Evolutionary conservation across 2,329 filamentous ascomycete species (phyloP), one percentile per base, ranked within the genome.

Genomic region (Monilinia laxa): DNA sequence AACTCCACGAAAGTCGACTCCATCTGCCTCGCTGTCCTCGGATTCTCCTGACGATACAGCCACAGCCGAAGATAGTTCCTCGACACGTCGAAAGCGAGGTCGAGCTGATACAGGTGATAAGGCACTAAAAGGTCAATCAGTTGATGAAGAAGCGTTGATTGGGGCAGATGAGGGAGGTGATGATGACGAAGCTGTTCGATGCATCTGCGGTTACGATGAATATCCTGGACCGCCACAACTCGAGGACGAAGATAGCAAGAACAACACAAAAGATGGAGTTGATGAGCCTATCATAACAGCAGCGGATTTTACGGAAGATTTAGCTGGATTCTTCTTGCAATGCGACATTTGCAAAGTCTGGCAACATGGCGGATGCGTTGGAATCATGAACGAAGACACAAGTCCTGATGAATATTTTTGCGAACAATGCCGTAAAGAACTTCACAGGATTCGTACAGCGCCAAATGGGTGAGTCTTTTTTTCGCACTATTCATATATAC

Each of bases 321-420:
- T 94, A 71, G 95, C 94, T 55, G 94, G 93, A 63, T 90, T 98
- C 79, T 99, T 97, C 79, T 93, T 99, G 72, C 94, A 98, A 81
- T 99, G 95, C 84, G 95, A 98, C 80, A 84, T 91, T 71, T 99
- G 95, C 83, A 96, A 96, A 77, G 95, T 98, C 70, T 99, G 94
- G 95, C 95, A 99, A 78, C 95, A 99, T 77, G 95, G 95, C 74
- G 94, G 93, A 68, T 99, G 95, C 76, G 94, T 99, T 68, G 94
- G 95, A 68, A 97, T 99, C 75, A 93, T 96, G 81, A 95, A 95
- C 72, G 94, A 97, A 79, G 90, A 91, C 72, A 89, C 90, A 77
- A 94, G 92, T 71, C 95, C 95, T 12, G 94, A 98, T 65, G 93
- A 98, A 78, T 99, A 99, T 81, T 99, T 95, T 77, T 99, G 95